Evolutionary conservation across 495 filamentous ascomycete species (phyloP).

Genomic region (Neurospora terricola): DNA sequence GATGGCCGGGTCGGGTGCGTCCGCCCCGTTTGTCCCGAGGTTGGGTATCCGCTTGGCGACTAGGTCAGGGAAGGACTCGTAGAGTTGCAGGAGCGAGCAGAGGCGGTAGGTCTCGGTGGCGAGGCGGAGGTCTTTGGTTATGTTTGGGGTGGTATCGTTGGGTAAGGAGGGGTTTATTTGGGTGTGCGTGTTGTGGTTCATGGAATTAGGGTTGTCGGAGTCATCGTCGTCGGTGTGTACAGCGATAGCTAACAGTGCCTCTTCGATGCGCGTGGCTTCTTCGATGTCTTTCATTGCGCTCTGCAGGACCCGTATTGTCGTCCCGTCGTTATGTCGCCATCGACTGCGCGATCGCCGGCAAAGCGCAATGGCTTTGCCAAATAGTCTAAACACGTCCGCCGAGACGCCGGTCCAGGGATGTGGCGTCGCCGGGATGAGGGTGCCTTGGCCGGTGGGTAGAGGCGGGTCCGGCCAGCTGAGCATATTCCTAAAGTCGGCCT

Average conservation of each 20-base stretch:
- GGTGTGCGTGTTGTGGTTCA: background rate
- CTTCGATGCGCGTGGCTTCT: slow-evolving; percentile 18
- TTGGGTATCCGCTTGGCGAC: slow-evolving; percentile 13
- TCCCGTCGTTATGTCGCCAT: slow-evolving; percentile 21
- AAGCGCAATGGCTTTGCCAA: slow-evolving; percentile 25
- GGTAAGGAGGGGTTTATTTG: background rate
- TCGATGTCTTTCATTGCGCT: slow-evolving; percentile 23
- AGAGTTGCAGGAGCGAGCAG: slow-evolving; percentile 22
- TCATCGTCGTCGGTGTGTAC: background rate
- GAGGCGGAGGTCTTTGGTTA: slow-evolving; percentile 6
- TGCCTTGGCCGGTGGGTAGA: background rate
- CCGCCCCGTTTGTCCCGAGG: background rate
- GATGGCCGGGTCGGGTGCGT: slow-evolving; percentile 1
- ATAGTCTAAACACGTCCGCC: slow-evolving; percentile 16
- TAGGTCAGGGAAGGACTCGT: slow-evolving; percentile 24
- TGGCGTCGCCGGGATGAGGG: slow-evolving; percentile 7
- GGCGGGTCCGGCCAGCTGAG: slow-evolving; percentile 25
- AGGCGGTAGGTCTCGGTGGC: slow-evolving; percentile 23
- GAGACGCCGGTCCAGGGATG: slow-evolving; percentile 25
- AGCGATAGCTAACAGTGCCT: slow-evolving; percentile 10
- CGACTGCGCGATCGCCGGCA: slow-evolving; percentile 22
- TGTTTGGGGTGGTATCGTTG: background rate
- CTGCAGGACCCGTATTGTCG: slow-evolving; percentile 18
- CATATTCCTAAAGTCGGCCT: slow-evolving; percentile 20
- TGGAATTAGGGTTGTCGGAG: background rate